Percentiles rank a stretch among this genome's conserved stretches.
These are phyloP conservation scores for Cutaneotrichosporon cavernicola DNA, from an alignment of 1,284 basidiomycete species.

Conservation along the genomic window DNA sequence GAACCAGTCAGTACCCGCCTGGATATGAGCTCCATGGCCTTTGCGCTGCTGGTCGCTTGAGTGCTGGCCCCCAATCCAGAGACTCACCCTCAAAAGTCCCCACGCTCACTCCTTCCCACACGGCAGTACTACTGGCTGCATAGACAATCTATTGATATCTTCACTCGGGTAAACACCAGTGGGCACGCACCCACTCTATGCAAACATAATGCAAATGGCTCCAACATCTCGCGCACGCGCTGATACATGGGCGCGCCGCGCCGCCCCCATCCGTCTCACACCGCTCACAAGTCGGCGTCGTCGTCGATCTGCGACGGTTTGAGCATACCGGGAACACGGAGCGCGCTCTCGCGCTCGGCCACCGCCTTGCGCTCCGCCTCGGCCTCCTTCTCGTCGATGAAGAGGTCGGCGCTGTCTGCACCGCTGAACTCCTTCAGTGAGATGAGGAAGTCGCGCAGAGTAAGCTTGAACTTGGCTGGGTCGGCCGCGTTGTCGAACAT, in stretches of 20 bases:
- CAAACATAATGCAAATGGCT: constrained; percentile 18
- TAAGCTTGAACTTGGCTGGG: constrained; percentile 88
- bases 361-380: constrained; percentile 68
- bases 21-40: too few relatives aligned
- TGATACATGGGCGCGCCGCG: not conserved
- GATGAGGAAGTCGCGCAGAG: constrained; percentile 76
- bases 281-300: constrained; percentile 60
- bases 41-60: not conserved
- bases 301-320: constrained; percentile 88
- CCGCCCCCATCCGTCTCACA: not conserved
- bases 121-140: not conserved
- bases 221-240: constrained; percentile 1
- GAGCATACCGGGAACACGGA: constrained; percentile 96
- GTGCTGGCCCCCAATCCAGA: too few relatives aligned
- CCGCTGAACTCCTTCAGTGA: constrained; percentile 88
- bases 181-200: constrained; percentile 13
- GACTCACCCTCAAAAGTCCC: not conserved
- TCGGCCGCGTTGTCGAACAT: constrained; percentile 85
- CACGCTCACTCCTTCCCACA: not conserved
- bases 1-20: too few relatives aligned
- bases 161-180: constrained; percentile 12
- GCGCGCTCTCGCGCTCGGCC: constrained; percentile 81
- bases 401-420: constrained; percentile 75
- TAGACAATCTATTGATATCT: constrained; percentile 13
- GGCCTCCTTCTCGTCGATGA: constrained; percentile 90